Evolutionary conservation across 169 alveolate species (phyloP).

Genomic region (Plasmodium coatneyi): DNA sequence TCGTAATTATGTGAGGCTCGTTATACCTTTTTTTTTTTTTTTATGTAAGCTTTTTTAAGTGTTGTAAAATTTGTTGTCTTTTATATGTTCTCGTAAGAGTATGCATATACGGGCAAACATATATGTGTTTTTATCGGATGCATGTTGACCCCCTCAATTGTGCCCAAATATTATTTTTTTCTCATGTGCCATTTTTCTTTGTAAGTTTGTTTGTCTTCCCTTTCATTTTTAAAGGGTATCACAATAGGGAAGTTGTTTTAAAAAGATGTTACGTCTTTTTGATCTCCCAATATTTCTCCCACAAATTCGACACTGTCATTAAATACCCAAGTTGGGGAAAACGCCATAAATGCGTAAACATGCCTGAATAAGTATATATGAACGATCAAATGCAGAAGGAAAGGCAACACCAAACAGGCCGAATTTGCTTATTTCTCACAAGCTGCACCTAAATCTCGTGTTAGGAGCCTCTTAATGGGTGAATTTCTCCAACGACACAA

Average conservation of each 20-base stretch:
- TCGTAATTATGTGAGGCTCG: background rate
- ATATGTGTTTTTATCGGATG: background rate
- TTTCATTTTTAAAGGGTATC: slow-evolving; percentile 14
- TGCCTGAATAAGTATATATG: background rate
- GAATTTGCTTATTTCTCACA: slow-evolving; percentile 2
- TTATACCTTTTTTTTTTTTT: background rate
- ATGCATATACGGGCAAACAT: background rate
- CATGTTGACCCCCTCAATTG: background rate
- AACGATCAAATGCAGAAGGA: background rate
- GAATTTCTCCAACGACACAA: background rate
- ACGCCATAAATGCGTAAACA: background rate
- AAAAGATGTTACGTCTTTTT: background rate
- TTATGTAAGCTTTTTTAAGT: background rate
- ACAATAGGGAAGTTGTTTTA: background rate
- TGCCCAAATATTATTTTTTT: background rate
- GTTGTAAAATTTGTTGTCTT: slow-evolving; percentile 42
- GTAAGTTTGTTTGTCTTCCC: background rate
- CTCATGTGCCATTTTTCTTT: background rate
- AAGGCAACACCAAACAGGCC: background rate
- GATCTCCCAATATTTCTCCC: background rate
- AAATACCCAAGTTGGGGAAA: background rate
- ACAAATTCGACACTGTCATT: background rate
- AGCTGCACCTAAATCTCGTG: background rate
- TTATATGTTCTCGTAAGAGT: background rate
- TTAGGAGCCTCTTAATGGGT: background rate